Evolutionary conservation across 2,329 filamentous ascomycete species (phyloP), one percentile per base, ranked within the genome.

Genomic region (Sporothrix mexicana): DNA sequence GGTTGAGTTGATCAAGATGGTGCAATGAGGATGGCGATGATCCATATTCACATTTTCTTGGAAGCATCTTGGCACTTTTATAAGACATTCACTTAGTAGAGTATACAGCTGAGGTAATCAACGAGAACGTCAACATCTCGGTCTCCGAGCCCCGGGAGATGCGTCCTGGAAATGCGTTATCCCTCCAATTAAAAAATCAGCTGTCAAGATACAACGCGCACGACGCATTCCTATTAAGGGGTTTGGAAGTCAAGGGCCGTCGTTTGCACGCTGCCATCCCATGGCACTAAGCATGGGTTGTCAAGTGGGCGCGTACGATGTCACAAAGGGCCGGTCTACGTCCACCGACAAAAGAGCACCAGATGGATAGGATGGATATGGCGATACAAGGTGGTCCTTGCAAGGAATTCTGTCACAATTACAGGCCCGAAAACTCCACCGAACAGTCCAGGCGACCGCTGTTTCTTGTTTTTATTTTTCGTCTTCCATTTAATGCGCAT

Each of bases 131-230:
- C 15, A 51, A n/a, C 47, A 51, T n/a, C 47, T 15, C 47, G 47
- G 15, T n/a, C 15, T 51, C 47, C 47, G 47, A 51, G 13, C 2
- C 13, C 15, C n/a, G 30, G 30, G 30, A 36, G 30, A 36, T 36
- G 30, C 30, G 7, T 57, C 53, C 53, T 57, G 53, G 53, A 57
- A 57, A 15, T 57, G 53, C 53, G 23, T 57, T 57, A 30, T 57
- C 20, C 53, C 53, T 57, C 53, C 53, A 57, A 57, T 57, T 13
- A 57, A 30, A 25, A 12, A 57, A 30, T 25, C 53, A 25, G 9
- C 12, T 30, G 53, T 25, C 53, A 57, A 12, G 53, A 57, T 3
- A 13, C 53, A 57, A 30, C 20, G 23, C 9, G 10, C 30, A 36
- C 30, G 30, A 6, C 30, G 30, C 7, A 36, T 36, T 57, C 4